Percentiles rank a stretch among this genome's conserved stretches.
Conservation (phyloP, 345 rosid genomes). For the Clausena lansium region DNA sequence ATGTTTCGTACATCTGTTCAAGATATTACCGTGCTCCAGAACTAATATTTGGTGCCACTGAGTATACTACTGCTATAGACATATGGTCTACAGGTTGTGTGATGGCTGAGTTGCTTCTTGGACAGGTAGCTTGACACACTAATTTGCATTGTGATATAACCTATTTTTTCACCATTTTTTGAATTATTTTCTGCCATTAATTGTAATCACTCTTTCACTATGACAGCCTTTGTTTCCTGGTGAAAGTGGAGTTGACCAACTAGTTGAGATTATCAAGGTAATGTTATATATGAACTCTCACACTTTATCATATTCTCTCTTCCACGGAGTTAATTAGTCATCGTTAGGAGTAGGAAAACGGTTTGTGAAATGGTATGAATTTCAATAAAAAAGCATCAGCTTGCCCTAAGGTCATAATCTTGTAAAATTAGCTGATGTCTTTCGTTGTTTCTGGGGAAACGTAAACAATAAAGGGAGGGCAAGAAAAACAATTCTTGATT, state of each 20-base stretch:
- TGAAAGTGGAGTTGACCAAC: constrained; percentile 95
- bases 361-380: background rate
- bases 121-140: constrained; percentile 49
- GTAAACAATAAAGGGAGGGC: background rate
- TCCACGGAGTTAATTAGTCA: background rate
- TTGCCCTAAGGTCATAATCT: background rate
- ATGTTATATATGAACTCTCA: constrained; percentile 8
- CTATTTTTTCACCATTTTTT: background rate
- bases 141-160: constrained; percentile 3
- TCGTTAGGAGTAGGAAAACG: background rate
- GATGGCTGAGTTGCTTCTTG: constrained; percentile 94
- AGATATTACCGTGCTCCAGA: constrained; percentile 97
- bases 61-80: constrained; percentile 95
- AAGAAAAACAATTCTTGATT: background rate
- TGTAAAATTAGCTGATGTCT: background rate
- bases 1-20: constrained; percentile 92
- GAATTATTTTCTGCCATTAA: constrained; percentile 1
- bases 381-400: background rate
- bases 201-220: constrained; percentile 12
- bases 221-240: constrained; percentile 95
- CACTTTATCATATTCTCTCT: background rate
- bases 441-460: background rate
- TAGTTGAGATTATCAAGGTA: constrained; percentile 98
- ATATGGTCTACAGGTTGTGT: constrained; percentile 99
- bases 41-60: constrained; percentile 93